phyloP scores from a whole-genome alignment of 2,329 filamentous ascomycete genomes.

The Taxawa tesnikishii region DNA sequence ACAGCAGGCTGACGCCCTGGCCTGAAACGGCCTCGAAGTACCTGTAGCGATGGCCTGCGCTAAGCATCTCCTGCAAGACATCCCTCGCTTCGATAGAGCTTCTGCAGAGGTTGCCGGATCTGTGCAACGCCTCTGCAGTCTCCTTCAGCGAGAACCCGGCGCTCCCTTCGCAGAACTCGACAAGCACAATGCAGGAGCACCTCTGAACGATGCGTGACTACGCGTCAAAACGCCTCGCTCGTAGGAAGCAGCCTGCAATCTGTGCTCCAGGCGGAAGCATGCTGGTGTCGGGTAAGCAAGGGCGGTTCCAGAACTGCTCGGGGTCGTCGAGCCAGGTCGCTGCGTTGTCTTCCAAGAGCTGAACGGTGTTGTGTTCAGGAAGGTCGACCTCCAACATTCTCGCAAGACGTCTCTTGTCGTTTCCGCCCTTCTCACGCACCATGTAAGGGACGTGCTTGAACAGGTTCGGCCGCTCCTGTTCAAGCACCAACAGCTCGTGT shows the following conservation, averaged over 20 bases:
- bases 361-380: constrained; percentile 1
- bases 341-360: not conserved
- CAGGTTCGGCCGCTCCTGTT: not conserved
- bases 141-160: not conserved
- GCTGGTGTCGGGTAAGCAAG: not conserved
- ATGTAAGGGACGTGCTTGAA: constrained; percentile 1
- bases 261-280: not conserved
- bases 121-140: not conserved
- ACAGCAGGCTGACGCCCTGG: not conserved
- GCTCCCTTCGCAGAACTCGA: not conserved
- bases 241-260: constrained; percentile 1
- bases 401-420: constrained; percentile 1
- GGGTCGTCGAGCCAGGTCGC: not conserved
- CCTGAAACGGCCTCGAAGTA: not conserved
- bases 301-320: not conserved
- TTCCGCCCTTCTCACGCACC: not conserved
- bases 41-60: not conserved
- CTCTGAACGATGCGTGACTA: constrained; percentile 3
- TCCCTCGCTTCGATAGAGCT: constrained; percentile 1
- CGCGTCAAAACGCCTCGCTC: constrained; percentile 1
- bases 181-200: constrained; percentile 3
- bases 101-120: not conserved
- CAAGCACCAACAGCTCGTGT: not conserved
- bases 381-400: not conserved
- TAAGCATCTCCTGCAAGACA: not conserved